phyloP scores from a whole-genome alignment of 768 basidiomycete species.

The Hygrocybe coccinea region DNA sequence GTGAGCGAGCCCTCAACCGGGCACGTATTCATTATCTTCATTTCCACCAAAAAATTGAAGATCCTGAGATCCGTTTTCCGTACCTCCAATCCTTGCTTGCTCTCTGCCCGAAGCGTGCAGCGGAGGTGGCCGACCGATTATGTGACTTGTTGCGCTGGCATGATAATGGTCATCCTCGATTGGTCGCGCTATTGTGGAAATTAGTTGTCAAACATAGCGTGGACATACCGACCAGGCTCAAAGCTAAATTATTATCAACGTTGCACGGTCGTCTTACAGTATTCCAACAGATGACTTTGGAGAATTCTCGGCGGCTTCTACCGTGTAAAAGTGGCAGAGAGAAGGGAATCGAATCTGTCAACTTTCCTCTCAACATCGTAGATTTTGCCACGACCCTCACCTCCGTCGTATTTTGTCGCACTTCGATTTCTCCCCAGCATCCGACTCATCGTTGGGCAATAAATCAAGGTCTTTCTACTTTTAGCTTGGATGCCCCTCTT shows the following conservation, averaged over 20 bases:
- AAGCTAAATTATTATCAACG: neutral
- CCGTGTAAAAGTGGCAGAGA: too few species aligned
- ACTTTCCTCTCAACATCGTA: neutral
- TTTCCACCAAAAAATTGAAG: neutral
- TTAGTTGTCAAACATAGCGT: neutral
- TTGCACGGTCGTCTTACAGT: neutral
- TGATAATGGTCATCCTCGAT: neutral
- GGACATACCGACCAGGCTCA: neutral
- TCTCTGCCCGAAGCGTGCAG: neutral
- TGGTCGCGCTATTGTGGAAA: neutral
- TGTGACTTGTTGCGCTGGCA: neutral
- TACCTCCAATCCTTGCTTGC: neutral
- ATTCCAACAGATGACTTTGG: conserved; percentile 7
- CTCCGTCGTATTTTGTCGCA: neutral
- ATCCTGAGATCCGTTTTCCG: neutral
- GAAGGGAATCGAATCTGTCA: neutral
- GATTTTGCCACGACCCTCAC: neutral
- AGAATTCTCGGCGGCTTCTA: too few species aligned
- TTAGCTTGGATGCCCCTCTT: conserved; percentile 27
- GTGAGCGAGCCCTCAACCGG: neutral
- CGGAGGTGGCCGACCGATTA: neutral
- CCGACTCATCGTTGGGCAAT: conserved; percentile 26
- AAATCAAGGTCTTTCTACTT: conserved; percentile 20
- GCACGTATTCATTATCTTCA: neutral
- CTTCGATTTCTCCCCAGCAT: conserved; percentile 5